Evolutionary conservation across 2,329 filamentous ascomycete genomes (phyloP).

Genomic region (Calonectria crousiana): DNA sequence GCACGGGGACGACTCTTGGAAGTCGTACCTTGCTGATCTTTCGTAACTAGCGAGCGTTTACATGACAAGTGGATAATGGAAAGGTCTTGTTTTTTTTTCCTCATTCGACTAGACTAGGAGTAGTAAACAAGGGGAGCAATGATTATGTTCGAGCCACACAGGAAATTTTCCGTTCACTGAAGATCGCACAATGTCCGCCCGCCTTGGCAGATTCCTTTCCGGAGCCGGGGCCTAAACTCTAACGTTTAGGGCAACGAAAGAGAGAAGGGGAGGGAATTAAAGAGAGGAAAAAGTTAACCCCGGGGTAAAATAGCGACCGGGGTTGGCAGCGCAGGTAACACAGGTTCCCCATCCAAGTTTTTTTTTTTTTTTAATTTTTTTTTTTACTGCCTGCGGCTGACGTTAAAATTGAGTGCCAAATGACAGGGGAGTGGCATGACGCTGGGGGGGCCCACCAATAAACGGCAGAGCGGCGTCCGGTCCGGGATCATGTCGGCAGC

Average conservation of each 20-base stretch:
- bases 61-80: not conserved
- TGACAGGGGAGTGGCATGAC: conserved; percentile 11
- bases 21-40: conserved; percentile 42
- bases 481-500: conserved; percentile 2
- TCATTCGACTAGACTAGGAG: not conserved
- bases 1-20: conserved; percentile 40
- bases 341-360: not conserved
- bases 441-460: conserved; percentile 2
- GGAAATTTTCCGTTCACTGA: not conserved
- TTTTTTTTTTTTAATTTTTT: not conserved
- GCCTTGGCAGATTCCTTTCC: not conserved
- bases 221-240: not conserved
- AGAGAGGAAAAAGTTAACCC: not conserved
- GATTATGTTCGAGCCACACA: not conserved
- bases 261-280: not conserved
- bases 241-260: not conserved
- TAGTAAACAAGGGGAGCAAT: not conserved
- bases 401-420: conserved; percentile 18
- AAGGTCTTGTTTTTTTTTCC: not conserved
- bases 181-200: not conserved
- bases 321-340: not conserved
- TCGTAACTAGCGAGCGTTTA: not conserved
- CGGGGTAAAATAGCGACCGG: not conserved
- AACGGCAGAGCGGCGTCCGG: conserved; percentile 9
- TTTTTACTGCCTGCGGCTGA: not conserved